A percentile compares a stretch with the other conserved stretches of the same genome.
Evolutionary conservation across 805 yeast species (phyloP).

Genomic region (Priceomyces carsonii): DNA sequence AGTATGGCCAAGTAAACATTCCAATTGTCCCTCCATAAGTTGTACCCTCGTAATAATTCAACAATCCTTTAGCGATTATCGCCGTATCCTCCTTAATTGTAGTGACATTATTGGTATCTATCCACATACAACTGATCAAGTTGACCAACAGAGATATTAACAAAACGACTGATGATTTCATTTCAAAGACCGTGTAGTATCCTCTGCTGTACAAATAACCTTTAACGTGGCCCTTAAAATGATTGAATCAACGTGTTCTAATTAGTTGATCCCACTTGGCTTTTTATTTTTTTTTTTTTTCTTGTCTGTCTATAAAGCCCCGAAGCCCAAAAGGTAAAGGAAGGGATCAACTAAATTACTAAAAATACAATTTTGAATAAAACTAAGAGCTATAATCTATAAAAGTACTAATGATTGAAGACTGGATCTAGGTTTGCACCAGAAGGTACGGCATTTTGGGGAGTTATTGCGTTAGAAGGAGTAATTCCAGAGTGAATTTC

Average conservation of each 20-base stretch:
- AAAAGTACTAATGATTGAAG: conserved; percentile 11
- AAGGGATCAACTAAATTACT: background rate
- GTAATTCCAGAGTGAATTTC: conserved; percentile 2
- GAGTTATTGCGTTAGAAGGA: background rate
- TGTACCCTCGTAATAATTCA: conserved; percentile 78
- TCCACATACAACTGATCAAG: conserved; percentile 20
- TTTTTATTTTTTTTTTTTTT: conserved; percentile 1
- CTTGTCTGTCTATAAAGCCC: conserved; percentile 1
- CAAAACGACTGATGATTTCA: conserved; percentile 7
- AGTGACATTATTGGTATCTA: conserved; percentile 40
- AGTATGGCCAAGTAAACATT: conserved; percentile 85
- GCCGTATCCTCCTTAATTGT: conserved; percentile 59
- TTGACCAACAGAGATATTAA: conserved; percentile 7
- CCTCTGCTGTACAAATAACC: no score
- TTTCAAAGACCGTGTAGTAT: no score
- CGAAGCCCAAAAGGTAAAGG: conserved; percentile 2
- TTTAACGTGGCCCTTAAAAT: background rate
- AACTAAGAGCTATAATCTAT: no score
- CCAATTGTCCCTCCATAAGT: conserved; percentile 78
- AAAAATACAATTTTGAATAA: conserved; percentile 6
- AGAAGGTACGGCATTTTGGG: background rate
- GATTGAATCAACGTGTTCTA: conserved; percentile 4
- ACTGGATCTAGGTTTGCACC: conserved; percentile 22
- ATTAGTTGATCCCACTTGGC: background rate
- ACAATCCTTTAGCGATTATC: conserved; percentile 64